Base-by-base conservation (phyloP, 228 moss, liverwort and hornwort genomes). In the Sphagnum magellanicum region DNA sequence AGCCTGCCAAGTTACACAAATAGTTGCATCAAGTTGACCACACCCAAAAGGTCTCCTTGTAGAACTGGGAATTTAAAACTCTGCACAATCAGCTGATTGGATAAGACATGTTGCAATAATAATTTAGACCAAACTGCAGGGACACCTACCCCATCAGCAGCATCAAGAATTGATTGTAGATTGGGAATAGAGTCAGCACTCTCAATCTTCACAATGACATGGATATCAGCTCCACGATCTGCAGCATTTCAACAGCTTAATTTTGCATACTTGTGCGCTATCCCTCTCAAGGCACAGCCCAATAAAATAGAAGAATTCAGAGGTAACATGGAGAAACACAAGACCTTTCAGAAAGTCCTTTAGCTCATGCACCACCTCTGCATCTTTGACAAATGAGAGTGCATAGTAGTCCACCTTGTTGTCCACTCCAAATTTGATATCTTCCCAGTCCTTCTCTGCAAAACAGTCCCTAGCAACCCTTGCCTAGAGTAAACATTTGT, bases 391-490 rank as follows among this genome's bases (percentile, higher is more conserved):
- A 59, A 96, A 96, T 2, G 96, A 96, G 51, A 96, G 77, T 15
- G 96, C 96, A 75, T 92, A 96, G 55, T 91, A 96, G 74, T 96
- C 96, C 16, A 96, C 93, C 68, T 93, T 79, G 67, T 98, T 98
- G 67, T 94, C 98, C 60, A 98, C 90, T 16, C 98, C 98, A 71
- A 98, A 98, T 76, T 92, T 98, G 65, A 98, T 98, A 70, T 98
- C 98, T 74, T 98, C 98, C 98, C 98, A 98, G 74, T 98, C 98
- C 68, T 94, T 98, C 81, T 98, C 98, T 93, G 88, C 6, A 81
- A 58, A 9, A 4, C 51, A 9, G 52, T n/a, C 12, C 16, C 49
- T 13, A 65, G 46, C 6, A 16, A 65, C 4, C 49, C 13, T 8
- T 6, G 15, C 32, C 32, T 32, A 32, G 32, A 32, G 32, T 32